Base-by-base conservation (phyloP, 164 flowering plant genomes). In the Tetrastigma voinierianum region DNA sequence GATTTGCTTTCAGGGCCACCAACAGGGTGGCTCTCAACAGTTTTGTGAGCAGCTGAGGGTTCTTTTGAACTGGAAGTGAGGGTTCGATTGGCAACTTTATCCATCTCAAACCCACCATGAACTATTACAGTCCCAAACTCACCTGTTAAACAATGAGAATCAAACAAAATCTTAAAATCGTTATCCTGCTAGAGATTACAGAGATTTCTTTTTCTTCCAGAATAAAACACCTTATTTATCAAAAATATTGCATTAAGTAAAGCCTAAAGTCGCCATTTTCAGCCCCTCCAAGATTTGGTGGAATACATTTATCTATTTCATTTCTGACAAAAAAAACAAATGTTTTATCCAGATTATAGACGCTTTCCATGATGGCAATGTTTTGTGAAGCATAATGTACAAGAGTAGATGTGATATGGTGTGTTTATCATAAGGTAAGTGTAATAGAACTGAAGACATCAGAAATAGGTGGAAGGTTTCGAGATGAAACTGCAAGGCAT, bases 121-220 rank as follows among this genome's bases (percentile, higher is more conserved):
- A 95, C 75, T 61, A 95, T 77, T 11, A 90, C 69, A 59, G 98
- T 95, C 46, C 94, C 97, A 81, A 86, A 92, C 64, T 89, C 89
- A 79, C 90, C 99, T 89, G 87, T 53, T 55, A n/a, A 64, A 51
- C 55, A 59, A 43, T 55, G 9, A 51, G n/a, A 17, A 25, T n/a
- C 21, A 64, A 8, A 52, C 32, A 62, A 14, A 4, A 57, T 57
- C 44, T 40, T 49, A 51, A 19, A 25, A 63, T 4, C 45, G 64
- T 19, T 12, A 19, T 5, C 15, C 14, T 17, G 15, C 40, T 21
- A 47, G 52, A 49, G 7, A 1, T 19, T 52, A n/a, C 56, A 52
- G 21, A 52, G 56, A 17, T 14, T 17, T 52, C 12, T 17, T 52
- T 52, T 52, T 52, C 19, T 17, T 19, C 19, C 12, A 4, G 2